Conservation (phyloP, 177 flowering plant species). For the Tripterygium wilfordii region DNA sequence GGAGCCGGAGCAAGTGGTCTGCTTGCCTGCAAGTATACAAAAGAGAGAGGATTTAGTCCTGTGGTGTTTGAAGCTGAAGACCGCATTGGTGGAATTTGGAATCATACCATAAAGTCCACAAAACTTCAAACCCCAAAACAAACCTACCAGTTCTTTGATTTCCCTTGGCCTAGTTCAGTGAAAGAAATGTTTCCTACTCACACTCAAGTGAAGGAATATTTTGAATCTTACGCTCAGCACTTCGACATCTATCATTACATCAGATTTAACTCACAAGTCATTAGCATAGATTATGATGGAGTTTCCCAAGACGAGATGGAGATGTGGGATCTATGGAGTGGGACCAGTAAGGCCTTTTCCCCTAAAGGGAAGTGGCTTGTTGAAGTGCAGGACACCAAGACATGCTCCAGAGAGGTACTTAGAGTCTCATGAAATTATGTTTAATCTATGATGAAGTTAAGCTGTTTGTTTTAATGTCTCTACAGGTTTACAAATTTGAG, state of each 20-base stretch:
- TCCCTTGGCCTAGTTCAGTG: conserved; percentile 37
- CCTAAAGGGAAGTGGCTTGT: conserved; percentile 35
- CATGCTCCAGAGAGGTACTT: conserved; percentile 2
- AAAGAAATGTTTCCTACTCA: conserved; percentile 25
- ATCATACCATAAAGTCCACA: conserved; percentile 33
- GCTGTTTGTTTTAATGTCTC: neutral
- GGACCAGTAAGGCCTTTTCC: conserved; percentile 22
- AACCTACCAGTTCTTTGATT: conserved; percentile 38
- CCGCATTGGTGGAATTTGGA: conserved; percentile 44
- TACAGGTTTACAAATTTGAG: conserved; percentile 28
- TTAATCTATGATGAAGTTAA: neutral
- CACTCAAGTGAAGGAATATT: conserved; percentile 28
- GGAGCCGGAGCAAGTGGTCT: conserved; percentile 57
- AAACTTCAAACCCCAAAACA: conserved; percentile 37
- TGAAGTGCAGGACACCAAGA: conserved; percentile 15
- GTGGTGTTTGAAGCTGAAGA: conserved; percentile 33
- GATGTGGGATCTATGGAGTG: conserved; percentile 37
- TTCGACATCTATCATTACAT: conserved; percentile 27
- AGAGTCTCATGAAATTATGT: neutral
- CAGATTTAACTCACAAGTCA: conserved; percentile 30
- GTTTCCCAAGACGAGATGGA: conserved; percentile 11
- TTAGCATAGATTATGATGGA: conserved; percentile 20
- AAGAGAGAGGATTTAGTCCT: conserved; percentile 36
- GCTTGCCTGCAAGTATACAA: conserved; percentile 39
- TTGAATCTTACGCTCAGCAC: conserved; percentile 35